Conservation (phyloP, 176 grass and related monocot genomes). For the Paspalum vaginatum region DNA sequence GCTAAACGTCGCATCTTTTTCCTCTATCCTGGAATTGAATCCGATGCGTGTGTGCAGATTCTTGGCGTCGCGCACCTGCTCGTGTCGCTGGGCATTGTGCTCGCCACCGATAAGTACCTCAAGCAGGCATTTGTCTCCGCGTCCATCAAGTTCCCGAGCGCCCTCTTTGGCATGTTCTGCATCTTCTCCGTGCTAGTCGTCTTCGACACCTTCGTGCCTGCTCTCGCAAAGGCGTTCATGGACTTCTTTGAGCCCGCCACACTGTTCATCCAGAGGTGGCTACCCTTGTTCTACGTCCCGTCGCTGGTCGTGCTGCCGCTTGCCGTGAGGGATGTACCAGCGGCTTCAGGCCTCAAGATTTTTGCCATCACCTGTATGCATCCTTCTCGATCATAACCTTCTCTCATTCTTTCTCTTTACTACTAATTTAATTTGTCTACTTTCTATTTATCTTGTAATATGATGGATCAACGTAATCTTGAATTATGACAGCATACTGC, state of each 20-base stretch:
- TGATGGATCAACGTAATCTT: not conserved
- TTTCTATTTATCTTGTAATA: not conserved
- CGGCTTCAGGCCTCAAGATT: conserved; percentile 83
- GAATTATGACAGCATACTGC: not conserved
- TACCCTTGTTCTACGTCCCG: conserved; percentile 91
- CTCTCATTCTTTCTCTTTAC: not conserved
- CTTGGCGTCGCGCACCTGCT: conserved; percentile 55
- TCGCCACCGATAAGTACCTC: conserved; percentile 69
- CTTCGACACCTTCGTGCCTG: conserved; percentile 58
- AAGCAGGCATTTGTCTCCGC: conserved; percentile 73
- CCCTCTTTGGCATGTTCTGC: conserved; percentile 92
- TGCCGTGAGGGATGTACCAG: conserved; percentile 67
- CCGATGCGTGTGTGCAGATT: conserved; percentile 28
- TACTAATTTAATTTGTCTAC: not conserved
- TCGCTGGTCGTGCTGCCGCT: conserved; percentile 85
- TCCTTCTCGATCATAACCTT: not conserved
- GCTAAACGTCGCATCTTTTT: not conserved
- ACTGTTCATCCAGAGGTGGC: conserved; percentile 88
- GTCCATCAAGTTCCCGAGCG: conserved; percentile 86
- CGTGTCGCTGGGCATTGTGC: conserved; percentile 66
- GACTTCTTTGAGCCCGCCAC: conserved; percentile 83
- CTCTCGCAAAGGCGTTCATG: conserved; percentile 61
- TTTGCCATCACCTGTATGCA: conserved; percentile 66
- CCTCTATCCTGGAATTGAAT: not conserved
- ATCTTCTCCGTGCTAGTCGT: conserved; percentile 71